Percentiles rank a stretch among this genome's conserved stretches.
Conservation (phyloP, 2,329 filamentous ascomycete genomes). For the Cytospora chrysosperma region DNA sequence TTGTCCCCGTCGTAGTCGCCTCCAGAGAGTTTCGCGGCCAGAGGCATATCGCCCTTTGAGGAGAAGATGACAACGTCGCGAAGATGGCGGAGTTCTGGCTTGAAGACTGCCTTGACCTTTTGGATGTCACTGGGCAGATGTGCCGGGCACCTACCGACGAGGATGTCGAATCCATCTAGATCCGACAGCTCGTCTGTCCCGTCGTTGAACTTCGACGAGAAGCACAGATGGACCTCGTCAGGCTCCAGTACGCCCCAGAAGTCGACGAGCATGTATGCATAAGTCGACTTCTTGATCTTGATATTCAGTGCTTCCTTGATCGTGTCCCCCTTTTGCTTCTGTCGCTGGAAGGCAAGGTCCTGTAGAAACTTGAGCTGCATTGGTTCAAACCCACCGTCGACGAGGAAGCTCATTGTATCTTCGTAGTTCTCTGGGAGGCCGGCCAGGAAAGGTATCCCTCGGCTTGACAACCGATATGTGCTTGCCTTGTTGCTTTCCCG, state of each 20-base stretch:
- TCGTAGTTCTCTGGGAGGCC: conserved; percentile 50
- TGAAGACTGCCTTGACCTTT: conserved; percentile 59
- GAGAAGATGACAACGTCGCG: conserved; percentile 82
- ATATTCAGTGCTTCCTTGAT: conserved; percentile 60
- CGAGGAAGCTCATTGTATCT: conserved; percentile 52
- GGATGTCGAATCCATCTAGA: conserved; percentile 57
- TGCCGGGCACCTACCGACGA: conserved; percentile 70
- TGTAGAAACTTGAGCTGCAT: conserved; percentile 48
- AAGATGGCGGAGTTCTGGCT: conserved; percentile 61
- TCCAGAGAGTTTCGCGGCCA: conserved; percentile 71
- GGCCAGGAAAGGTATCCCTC: conserved; percentile 43
- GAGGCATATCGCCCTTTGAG: conserved; percentile 55
- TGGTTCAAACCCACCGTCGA: conserved; percentile 61
- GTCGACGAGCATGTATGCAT: conserved; percentile 67
- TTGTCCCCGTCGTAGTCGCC: conserved; percentile 81
- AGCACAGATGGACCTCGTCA: conserved; percentile 66
- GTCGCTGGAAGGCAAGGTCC: conserved; percentile 45
- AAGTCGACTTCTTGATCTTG: conserved; percentile 59
- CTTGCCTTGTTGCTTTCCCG: conserved; percentile 38
- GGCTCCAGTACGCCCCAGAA: conserved; percentile 60
- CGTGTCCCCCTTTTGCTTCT: conserved; percentile 51
- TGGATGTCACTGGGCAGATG: conserved; percentile 73
- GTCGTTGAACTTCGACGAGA: conserved; percentile 62
- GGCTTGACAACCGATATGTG: conserved; percentile 39
- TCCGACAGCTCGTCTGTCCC: conserved; percentile 52